A percentile compares a stretch with the other conserved stretches of the same genome.
phyloP scores from a whole-genome alignment of 2,329 filamentous ascomycete genomes.

The Bipolaris bicolor region DNA sequence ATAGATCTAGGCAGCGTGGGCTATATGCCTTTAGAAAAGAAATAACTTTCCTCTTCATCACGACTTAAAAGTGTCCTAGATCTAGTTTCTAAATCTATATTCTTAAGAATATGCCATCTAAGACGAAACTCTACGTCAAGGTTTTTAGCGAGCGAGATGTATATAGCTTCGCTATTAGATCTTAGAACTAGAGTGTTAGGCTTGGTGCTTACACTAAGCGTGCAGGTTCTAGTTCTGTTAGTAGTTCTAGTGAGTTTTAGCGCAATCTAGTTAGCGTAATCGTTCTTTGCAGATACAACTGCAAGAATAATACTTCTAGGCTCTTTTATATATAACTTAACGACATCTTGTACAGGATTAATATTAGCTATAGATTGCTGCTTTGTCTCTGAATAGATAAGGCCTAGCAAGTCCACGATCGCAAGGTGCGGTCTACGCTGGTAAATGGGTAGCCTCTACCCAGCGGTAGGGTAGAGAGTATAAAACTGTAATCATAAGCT shows the following conservation, averaged over 20 bases:
- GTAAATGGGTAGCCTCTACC: too few relatives aligned
- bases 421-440: too few relatives aligned
- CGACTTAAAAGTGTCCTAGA: conserved; percentile 33
- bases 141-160: conserved; percentile 29
- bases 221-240: conserved; percentile 54
- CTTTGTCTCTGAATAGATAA: conserved; percentile 14
- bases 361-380: conserved; percentile 16
- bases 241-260: conserved; percentile 55
- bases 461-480: too few relatives aligned
- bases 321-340: conserved; percentile 25
- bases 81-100: conserved; percentile 29
- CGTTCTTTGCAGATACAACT: conserved; percentile 38
- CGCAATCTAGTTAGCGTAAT: conserved; percentile 63
- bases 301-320: conserved; percentile 29
- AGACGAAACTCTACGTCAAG: conserved; percentile 46
- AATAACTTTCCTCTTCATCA: conserved; percentile 30
- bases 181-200: conserved; percentile 52
- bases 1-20: conserved; percentile 5
- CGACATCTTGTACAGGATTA: conserved; percentile 16
- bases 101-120: conserved; percentile 61
- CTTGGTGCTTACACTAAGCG: conserved; percentile 63
- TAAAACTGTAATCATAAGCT: too few relatives aligned
- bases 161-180: conserved; percentile 40
- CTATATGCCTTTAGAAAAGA: conserved; percentile 1
- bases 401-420: too few relatives aligned